Evolutionary conservation across 805 yeast genomes (phyloP).

Genomic region (Metschnikowia proteae): DNA sequence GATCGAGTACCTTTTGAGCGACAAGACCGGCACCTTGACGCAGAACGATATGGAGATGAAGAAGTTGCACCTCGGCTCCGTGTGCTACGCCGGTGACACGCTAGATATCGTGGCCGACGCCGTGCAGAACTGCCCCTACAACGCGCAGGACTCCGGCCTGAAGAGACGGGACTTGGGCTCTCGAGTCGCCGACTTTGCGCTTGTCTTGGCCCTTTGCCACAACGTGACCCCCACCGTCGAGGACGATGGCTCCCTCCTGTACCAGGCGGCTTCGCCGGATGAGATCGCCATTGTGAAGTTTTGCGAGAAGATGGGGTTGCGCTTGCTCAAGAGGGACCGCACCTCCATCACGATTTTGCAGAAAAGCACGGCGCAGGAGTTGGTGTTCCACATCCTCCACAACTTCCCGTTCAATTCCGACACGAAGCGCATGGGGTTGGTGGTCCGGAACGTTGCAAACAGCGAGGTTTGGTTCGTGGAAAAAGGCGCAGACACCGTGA

Average conservation of each 20-base stretch:
- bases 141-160: conserved; percentile 15
- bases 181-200: conserved; percentile 74
- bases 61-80: conserved; percentile 87
- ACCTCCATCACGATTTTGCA: conserved; percentile 66
- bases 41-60: conserved; percentile 98
- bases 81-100: conserved; percentile 87
- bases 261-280: conserved; percentile 98
- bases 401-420: conserved; percentile 95
- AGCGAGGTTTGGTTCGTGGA: conserved; percentile 81
- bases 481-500: conserved; percentile 97
- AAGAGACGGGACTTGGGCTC: conserved; percentile 65
- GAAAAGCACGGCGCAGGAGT: conserved; percentile 46
- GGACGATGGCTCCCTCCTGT: conserved; percentile 45
- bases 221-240: conserved; percentile 89
- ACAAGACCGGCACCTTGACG: conserved; percentile 95
- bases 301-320: conserved; percentile 81
- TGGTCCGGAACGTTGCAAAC: conserved; percentile 55
- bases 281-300: conserved; percentile 95
- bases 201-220: conserved; percentile 90
- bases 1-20: conserved; percentile 86
- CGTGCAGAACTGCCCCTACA: conserved; percentile 27
- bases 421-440: conserved; percentile 92
- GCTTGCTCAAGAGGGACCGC: conserved; percentile 79
- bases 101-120: conserved; percentile 82
- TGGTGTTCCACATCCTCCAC: conserved; percentile 67